Percentiles rank a stretch among this genome's conserved stretches.
Conservation (phyloP, 176 grass and related monocot species). For the Phoenix roebelenii region DNA sequence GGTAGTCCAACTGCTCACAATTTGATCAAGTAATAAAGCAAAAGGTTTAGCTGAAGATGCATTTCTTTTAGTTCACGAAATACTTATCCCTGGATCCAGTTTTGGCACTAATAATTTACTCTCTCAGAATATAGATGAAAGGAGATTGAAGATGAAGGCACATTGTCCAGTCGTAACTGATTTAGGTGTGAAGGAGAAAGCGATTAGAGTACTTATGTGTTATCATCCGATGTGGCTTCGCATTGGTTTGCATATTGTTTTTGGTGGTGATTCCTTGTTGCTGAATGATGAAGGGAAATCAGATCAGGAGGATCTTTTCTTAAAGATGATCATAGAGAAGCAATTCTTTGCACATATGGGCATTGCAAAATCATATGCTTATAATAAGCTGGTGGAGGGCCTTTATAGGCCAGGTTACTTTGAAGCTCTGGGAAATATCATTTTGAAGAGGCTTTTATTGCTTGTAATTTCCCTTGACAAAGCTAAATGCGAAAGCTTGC, state of each 20-base stretch:
- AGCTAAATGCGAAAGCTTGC: conserved; percentile 39
- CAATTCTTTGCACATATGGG: conserved; percentile 38
- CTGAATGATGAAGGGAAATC: conserved; percentile 18
- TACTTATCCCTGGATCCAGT: too few relatives aligned
- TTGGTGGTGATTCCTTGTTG: conserved; percentile 40
- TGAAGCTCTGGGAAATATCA: conserved; percentile 25
- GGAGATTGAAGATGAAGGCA: conserved; percentile 48
- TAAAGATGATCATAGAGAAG: conserved; percentile 50
- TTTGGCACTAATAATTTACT: background rate
- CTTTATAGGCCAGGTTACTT: conserved; percentile 17
- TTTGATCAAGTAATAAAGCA: too few relatives aligned
- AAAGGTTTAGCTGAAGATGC: too few relatives aligned
- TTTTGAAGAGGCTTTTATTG: conserved; percentile 58
- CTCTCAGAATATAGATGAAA: conserved; percentile 52
- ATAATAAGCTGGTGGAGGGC: conserved; percentile 32
- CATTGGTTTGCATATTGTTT: conserved; percentile 55
- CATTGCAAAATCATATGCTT: conserved; percentile 24
- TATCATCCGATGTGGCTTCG: conserved; percentile 59
- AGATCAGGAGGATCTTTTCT: conserved; percentile 40
- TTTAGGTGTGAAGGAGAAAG: conserved; percentile 45
- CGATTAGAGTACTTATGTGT: conserved; percentile 38
- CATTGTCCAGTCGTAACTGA: conserved; percentile 49
- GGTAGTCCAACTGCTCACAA: too few relatives aligned
- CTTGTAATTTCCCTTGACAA: conserved; percentile 47
- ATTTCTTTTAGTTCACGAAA: too few relatives aligned